Conservation (phyloP, 2,329 filamentous ascomycete species). For the Elsinoe batatas region DNA sequence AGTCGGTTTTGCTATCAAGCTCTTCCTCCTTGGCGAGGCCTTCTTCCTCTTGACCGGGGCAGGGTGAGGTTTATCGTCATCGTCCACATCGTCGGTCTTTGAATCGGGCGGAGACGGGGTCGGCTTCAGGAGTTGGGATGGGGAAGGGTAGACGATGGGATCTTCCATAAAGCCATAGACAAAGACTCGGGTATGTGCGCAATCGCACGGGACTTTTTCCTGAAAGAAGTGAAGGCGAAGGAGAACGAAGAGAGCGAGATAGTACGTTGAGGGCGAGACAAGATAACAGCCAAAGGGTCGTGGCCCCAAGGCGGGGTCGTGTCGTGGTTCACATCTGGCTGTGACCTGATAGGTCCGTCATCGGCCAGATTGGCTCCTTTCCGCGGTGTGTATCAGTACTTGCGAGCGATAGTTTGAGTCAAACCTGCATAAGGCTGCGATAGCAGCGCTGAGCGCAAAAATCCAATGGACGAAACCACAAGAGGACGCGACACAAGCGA, state of each 20-base stretch:
- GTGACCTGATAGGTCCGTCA: not conserved
- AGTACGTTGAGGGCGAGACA: not conserved
- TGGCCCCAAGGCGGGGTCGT: constrained; percentile 3
- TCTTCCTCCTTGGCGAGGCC: constrained; percentile 18
- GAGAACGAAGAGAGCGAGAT: not conserved
- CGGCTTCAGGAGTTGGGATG: constrained; percentile 44
- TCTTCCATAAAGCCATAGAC: constrained; percentile 36
- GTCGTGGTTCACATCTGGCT: not conserved
- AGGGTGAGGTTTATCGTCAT: constrained; percentile 21
- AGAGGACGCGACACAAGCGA: too few relatives aligned
- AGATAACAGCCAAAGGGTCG: constrained; percentile 2
- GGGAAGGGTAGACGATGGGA: constrained; percentile 51
- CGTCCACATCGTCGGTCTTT: constrained; percentile 21
- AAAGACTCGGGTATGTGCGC: not conserved
- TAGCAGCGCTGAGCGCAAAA: not conserved
- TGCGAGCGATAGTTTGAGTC: not conserved
- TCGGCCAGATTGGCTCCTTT: not conserved
- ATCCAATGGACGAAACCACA: too few relatives aligned
- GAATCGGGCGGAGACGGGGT: constrained; percentile 22
- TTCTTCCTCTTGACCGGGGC: constrained; percentile 17
- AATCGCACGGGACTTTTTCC: constrained; percentile 6
- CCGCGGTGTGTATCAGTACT: not conserved
- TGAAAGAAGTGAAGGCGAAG: constrained; percentile 2
- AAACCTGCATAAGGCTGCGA: not conserved
- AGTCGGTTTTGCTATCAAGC: constrained; percentile 19